phyloP scores from a whole-genome alignment of 164 flowering plant genomes.

The Magnolia officinalis region DNA sequence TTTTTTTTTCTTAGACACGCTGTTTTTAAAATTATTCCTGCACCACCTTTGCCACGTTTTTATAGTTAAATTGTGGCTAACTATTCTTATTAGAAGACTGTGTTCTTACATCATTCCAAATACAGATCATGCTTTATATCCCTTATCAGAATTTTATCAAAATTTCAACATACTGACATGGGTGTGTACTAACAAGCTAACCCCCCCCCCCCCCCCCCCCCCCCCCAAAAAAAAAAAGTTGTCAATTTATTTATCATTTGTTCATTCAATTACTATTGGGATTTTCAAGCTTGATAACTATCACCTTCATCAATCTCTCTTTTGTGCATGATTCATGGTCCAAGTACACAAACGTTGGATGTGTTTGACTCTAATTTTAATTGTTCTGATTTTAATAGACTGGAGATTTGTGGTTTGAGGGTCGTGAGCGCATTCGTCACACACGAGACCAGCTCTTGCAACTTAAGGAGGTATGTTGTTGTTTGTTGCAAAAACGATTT shows the following conservation, averaged over 20 bases:
- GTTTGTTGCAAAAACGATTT: neutral
- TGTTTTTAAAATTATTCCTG: too few species aligned
- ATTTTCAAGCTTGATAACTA: neutral
- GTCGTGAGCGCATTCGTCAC: slow-evolving; percentile 61
- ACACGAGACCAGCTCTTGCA: slow-evolving; percentile 74
- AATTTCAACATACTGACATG: too few species aligned
- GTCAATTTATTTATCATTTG: neutral
- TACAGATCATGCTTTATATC: neutral
- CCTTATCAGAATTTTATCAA: neutral
- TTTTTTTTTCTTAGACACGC: too few species aligned
- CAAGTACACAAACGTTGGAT: neutral
- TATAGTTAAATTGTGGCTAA: too few species aligned
- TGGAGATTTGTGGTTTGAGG: slow-evolving; percentile 65
- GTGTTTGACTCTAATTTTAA: neutral
- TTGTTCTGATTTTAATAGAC: slow-evolving; percentile 28
- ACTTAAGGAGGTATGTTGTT: slow-evolving; percentile 58
- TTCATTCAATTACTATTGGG: neutral
- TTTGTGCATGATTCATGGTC: too few species aligned
- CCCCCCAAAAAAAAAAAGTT: too few species aligned
- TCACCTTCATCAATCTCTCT: too few species aligned
- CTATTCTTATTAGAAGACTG: too few species aligned
- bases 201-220: too few species aligned
- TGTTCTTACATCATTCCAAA: too few species aligned
- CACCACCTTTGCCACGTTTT: too few species aligned
- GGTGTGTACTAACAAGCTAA: too few species aligned